Base-by-base conservation (phyloP, 257 asterid species). In the Avicennia marina region DNA sequence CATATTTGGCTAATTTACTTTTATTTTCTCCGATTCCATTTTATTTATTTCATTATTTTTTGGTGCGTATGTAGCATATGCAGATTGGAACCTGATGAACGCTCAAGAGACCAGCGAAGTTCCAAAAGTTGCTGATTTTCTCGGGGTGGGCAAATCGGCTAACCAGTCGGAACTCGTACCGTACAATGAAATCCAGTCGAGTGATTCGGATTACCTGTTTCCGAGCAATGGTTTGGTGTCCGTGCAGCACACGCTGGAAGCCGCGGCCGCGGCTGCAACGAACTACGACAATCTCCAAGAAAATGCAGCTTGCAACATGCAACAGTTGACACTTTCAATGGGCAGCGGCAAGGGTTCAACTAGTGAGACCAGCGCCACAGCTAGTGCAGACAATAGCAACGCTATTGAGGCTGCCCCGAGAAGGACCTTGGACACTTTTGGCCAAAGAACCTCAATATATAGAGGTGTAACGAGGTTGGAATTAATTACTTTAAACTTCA, bases 371-470 rank as follows among this genome's bases (percentile, higher is more conserved):
- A 59, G 56, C 21, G 40, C 62, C 3, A 53, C 70, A 32, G 77
- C 76, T 0, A 67, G 75, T 51, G 79, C 68, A 11, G 84, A 82
- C n/a, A 79, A 66, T 13, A 73, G 73, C 61, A 79, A 63, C 21
- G 66, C 73, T n/a, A 86, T 82, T 46, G 96, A 74, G 71, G 86
- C 86, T 22, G 66, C 94, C 6, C 95, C 94, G 0, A 73, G 94
- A 61, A 73, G 95, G 47, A 68, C 86, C 11, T 56, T 74, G 47
- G 98, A 90, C 48, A 90, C 96, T 9, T 90, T 90, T 63, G 98
- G 98, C 6, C 98, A 90, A 76, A 72, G 98, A 78, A 90, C 98
- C 13, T 90, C 98, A 0, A 90, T 90, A 7, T 90, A 90, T 60
- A 73, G 98, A 67, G 98, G 98, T 16, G 98, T 90, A 12, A 90